Evolutionary conservation across 2,329 filamentous ascomycete genomes (phyloP), one percentile per base, ranked within the genome.

Genomic region (Aspergillus fumigatus): DNA sequence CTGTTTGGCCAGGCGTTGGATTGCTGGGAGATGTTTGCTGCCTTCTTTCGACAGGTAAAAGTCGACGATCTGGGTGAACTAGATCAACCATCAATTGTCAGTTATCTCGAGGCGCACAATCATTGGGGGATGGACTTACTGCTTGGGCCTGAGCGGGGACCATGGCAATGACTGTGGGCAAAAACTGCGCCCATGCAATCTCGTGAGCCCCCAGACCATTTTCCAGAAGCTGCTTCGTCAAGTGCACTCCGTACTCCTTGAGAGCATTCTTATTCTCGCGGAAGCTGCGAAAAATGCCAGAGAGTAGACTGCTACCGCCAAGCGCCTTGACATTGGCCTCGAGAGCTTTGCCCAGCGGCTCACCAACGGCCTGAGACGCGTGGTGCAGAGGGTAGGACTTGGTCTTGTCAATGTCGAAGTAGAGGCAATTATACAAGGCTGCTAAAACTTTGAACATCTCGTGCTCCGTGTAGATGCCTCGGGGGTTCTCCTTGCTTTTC

Each of bases 21-120:
- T 80, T 47, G 85, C 82, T 0, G 82, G 76, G 0, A 88, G 71
- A 65, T 90, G 78, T 11, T 75, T 62, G 54, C 77, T 73, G 62
- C 84, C 82, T 32, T 82, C 73, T 2, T 80, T 75, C 0, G 83
- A 82, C 4, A 92, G 79, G 67, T 88, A 92, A 74, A 84, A 91
- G 68, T 92, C 88, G 19, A 91, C 77, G 1, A 88, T 80, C 74
- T 89, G 87, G 1, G 87, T 84, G 67, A 92, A 90, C 80, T 86
- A 51, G 27, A 3, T 6, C 11, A 25, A 38, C 4, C 14, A 19
- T 50, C 25, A 60, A n/a, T 59, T 7, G 43, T 52, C 41, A 43
- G 9, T 26, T 17, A 9, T 0, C n/a, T 11, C 1, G 4, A 14
- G 17, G 14, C 29, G 5, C 23, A 32, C 17, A 59, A 41, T 48